Evolutionary conservation across 345 rosid species (phyloP), one percentile per base, ranked within the genome.

Genomic region (Combretum micranthum): DNA sequence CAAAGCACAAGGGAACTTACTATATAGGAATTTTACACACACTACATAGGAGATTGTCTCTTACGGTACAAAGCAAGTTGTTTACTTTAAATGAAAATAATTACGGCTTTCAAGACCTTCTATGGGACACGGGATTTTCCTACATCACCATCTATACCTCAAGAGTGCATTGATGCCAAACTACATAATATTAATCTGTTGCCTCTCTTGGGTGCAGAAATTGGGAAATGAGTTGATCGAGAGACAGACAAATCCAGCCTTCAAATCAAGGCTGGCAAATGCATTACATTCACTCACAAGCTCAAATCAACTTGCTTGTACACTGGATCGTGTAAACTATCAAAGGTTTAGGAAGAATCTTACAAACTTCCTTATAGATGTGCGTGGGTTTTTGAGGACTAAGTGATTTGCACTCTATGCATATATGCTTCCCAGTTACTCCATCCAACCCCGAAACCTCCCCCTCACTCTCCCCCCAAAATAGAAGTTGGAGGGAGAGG

Each of bases 331-430:
- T 19, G 63, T 83, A 57, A 89, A 89, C 71, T 81, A 86, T 83
- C 94, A 85, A 73, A 85, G 96, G 61, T 93, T 93, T 67, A 77
- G 99, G 73, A 93, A 89, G 79, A 93, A 93, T 57, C 75, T 93
- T 49, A 82, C 72, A 72, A 77, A 52, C 70, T 93, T 93, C 72
- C 78, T 89, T 60, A 51, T 87, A n/a, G 91, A 89, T 63, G 99
- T 93, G 58, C 84, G 99, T 46, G 97, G 99, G 64, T 87, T 93
- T 68, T 66, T 93, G 61, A 79, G 83, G 67, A 85, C 84, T 52
- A 73, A 68, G 62, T 92, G 78, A 88, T 42, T 17, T 8, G 9
- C 3, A 15, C 10, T 55, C 55, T 4, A 25, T 3, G 13, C 15
- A 0, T 12, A 44, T 14, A 21, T 16, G 9, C 9, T 32, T 32